Evolutionary conservation across 805 yeast genomes (phyloP), one percentile per base, ranked within the genome.

Genomic region (Pichia cabralensis): DNA sequence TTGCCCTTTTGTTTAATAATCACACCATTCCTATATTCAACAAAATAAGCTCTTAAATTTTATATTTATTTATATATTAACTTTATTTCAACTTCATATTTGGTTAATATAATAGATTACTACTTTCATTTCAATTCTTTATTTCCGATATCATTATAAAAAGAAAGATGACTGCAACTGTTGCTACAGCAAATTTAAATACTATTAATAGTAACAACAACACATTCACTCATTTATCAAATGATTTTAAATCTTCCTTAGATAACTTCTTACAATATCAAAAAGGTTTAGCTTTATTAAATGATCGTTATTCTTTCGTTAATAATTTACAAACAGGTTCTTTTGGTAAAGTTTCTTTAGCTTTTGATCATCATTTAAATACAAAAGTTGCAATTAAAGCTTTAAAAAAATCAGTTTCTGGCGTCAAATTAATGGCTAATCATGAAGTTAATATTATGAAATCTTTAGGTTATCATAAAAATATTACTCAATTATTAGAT

Each of bases 291-390:
- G 26, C 40, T 22, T 44, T 58, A 12, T 50, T 72, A 23, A 53
- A 53, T 15, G 49, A 58, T 42, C 56, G 61, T 28, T 74, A 74
- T 56, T 49, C 51, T 32, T 65, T 62, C 38, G 39, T 71, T 23
- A 48, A 54, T 15, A 60, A 62, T 45, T 55, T 74, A 36, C 78
- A 73, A 48, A 64, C 62, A 24, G 83, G 82, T 4, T 65, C 80
- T 3, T 76, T 73, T 52, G 82, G 82, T 15, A 64, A 64, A 38
- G 83, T 76, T 3, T 59, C 76, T 2, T 61, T 70, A 32, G 80
- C 78, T 2, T 36, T 55, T 7, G 72, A 76, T 46, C 37, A 46
- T 2, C 9, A 24, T 3, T 45, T 49, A 12, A 45, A 46, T 29
- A 12, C 31, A 2, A 50, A 57, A 26, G 80, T 74, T 26, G 77